A percentile compares a stretch with the other conserved stretches of the same genome.
Conservation (phyloP, 1,139 yeast genomes). For the Schwanniomyces etchellsii region DNA sequence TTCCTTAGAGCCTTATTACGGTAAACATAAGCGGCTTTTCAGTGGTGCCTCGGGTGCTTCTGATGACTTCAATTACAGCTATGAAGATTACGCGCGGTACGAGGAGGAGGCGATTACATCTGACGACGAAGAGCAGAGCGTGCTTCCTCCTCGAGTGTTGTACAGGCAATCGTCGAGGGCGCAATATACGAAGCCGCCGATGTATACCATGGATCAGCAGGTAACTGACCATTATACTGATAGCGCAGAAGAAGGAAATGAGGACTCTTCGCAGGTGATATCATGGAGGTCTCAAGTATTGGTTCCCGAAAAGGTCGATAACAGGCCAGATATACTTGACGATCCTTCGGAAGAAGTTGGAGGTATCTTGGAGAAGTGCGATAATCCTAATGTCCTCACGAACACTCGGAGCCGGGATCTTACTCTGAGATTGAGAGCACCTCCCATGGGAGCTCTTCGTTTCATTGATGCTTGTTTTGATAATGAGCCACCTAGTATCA, state of each 20-base stretch:
- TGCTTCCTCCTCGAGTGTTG: not conserved
- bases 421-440: conserved; percentile 8
- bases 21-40: not conserved
- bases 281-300: not conserved
- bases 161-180: not conserved
- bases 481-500: not conserved
- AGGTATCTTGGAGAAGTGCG: conserved; percentile 5
- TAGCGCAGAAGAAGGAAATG: not conserved
- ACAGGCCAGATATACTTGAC: conserved; percentile 1
- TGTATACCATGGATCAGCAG: not conserved
- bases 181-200: not conserved
- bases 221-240: not conserved
- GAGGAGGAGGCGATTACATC: not conserved
- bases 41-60: not conserved
- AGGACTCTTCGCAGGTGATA: not conserved
- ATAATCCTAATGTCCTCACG: conserved; percentile 9
- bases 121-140: not conserved
- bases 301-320: no score
- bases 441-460: conserved; percentile 1
- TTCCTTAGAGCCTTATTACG: conserved; percentile 1
- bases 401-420: conserved; percentile 7
- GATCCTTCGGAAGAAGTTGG: conserved; percentile 3
- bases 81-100: not conserved
- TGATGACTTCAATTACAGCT: conserved; percentile 1
- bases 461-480: not conserved